These are phyloP conservation scores for Eruca vesicaria DNA, from an alignment of 441 rosid species.

Conservation along the genomic window DNA sequence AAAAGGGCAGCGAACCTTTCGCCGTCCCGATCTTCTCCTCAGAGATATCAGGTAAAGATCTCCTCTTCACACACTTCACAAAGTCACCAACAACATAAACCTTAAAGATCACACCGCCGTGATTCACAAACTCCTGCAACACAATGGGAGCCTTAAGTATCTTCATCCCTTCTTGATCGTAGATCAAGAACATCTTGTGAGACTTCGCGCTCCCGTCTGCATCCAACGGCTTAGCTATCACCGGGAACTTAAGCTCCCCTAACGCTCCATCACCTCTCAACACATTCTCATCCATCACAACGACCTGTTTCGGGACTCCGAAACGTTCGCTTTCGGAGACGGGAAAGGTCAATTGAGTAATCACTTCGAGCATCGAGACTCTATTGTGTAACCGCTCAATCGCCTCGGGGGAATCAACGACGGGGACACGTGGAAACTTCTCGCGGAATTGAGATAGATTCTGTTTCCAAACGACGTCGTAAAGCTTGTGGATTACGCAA, in stretches of 20 bases:
- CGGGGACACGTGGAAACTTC: conserved; percentile 44
- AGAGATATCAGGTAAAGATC: conserved; percentile 66
- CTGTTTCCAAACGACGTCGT: conserved; percentile 51
- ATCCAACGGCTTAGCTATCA: conserved; percentile 63
- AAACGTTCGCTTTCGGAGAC: conserved; percentile 32
- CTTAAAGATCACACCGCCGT: conserved; percentile 77
- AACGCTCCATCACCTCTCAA: conserved; percentile 34
- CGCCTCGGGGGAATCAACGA: conserved; percentile 53
- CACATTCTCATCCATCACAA: conserved; percentile 44
- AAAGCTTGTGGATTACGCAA: conserved; percentile 70
- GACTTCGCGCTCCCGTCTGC: conserved; percentile 71
- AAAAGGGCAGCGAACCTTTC: conserved; percentile 59
- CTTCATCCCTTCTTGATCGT: conserved; percentile 57
- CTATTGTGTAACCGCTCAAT: conserved; percentile 56
- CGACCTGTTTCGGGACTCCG: conserved; percentile 53
- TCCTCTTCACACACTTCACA: conserved; percentile 61
- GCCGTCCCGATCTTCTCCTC: conserved; percentile 47
- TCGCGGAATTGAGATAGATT: conserved; percentile 40
- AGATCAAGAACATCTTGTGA: conserved; percentile 60
- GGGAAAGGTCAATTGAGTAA: conserved; percentile 38
- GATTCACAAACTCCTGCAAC: conserved; percentile 79
- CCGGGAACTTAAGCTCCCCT: conserved; percentile 51
- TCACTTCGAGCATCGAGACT: conserved; percentile 72
- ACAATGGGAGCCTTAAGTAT: conserved; percentile 53
- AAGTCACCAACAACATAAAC: conserved; percentile 68